Base-by-base conservation (phyloP, 768 basidiomycete species). In the Pholiota conissans region DNA sequence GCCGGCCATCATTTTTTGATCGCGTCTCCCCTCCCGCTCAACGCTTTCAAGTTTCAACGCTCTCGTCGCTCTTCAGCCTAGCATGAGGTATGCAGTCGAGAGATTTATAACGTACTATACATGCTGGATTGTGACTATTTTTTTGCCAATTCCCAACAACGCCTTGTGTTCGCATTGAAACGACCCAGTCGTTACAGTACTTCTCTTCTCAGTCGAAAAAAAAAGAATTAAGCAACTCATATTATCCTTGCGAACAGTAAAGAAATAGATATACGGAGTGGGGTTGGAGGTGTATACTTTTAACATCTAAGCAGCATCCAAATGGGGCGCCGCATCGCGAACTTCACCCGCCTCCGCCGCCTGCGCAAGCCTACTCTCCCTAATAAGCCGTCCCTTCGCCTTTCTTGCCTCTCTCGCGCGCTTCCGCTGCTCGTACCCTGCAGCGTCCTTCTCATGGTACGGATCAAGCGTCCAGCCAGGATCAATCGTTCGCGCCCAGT, bases 401-500 rank as follows among this genome's bases (percentile, higher is more conserved):
- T 13, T 13, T 32, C 30, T 32, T 6, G 6, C 53, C 49, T 56
- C 48, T 2, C 46, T 35, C 37, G 32, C 49, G 8, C 27, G 2
- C 48, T 49, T 27, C 11, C 45, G 34, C 35, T 34, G 20, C 49
- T 27, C 34, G 24, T 50, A 50, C 5, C 30, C 49, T 26, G 49
- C 49, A n/a, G 8, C 9, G 13, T 30, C 34, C n/a, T 50, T 22
- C 49, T 50, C 49, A 18, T 50, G 29, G 49, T 50, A 35, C 3
- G 35, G 47, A 9, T 35, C 32, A n/a, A 56, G 47, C 47, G 47
- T 49, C 55, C 55, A 56, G 27, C 55, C 55, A 16, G 55, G 55
- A 40, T 56, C 55, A n/a, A 56, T 35, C 0, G 35, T 27, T 9
- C 55, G 55, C 59, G 47, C 58, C 54, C 55, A 56, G 50, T 66